Evolutionary conservation across 495 filamentous ascomycete genomes (phyloP).

Genomic region (Neurospora sp.): DNA sequence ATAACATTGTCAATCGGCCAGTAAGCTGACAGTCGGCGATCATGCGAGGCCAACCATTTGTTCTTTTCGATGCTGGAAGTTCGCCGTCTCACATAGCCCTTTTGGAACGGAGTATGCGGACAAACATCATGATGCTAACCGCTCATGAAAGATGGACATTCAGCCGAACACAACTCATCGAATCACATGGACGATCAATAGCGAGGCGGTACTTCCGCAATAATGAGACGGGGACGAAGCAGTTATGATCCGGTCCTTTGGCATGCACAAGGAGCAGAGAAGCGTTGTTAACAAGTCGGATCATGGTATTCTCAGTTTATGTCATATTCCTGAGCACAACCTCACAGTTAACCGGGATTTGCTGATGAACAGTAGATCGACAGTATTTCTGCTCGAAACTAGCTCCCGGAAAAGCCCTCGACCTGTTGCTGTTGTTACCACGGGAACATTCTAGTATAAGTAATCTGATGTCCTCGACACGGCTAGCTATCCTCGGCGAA

Average conservation of each 20-base stretch:
- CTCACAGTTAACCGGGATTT: neutral
- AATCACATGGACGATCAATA: neutral
- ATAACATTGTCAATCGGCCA: neutral
- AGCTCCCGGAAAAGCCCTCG: neutral
- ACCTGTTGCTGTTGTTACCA: neutral
- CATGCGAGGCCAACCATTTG: neutral
- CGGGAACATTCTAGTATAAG: neutral
- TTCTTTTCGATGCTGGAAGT: neutral
- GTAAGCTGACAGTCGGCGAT: neutral
- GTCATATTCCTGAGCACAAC: neutral
- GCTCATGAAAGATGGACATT: neutral
- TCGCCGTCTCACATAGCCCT: neutral
- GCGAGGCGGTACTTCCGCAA: neutral
- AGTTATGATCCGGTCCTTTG: neutral
- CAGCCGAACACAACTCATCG: neutral
- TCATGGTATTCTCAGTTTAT: neutral
- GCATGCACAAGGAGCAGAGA: neutral
- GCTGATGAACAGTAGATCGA: neutral
- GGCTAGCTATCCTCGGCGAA: neutral
- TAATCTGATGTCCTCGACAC: neutral
- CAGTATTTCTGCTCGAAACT: neutral
- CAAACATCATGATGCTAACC: neutral
- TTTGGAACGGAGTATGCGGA: neutral
- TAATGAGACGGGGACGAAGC: neutral
- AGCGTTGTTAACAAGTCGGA: neutral